Evolutionary conservation across 2,329 filamentous ascomycete genomes (phyloP).

Genomic region (Neopestalotiopsis sp.): DNA sequence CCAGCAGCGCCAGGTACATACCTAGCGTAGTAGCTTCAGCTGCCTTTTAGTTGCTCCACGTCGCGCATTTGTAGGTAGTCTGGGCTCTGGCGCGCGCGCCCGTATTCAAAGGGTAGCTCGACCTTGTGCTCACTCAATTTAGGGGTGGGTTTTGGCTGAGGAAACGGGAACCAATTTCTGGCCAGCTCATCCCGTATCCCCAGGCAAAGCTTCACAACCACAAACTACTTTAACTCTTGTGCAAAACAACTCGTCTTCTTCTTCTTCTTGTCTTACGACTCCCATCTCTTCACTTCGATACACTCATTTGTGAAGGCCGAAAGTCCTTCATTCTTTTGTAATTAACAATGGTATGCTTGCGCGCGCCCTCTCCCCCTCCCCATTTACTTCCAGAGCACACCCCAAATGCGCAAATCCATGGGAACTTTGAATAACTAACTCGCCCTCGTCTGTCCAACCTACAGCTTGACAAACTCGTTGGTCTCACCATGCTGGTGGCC

Average conservation of each 20-base stretch:
- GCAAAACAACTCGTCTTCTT: background rate
- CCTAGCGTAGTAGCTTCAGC: background rate
- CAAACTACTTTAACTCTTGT: background rate
- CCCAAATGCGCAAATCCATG: background rate
- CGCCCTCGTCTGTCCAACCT: constrained; percentile 56
- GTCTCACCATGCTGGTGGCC: constrained; percentile 72
- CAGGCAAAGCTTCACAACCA: background rate
- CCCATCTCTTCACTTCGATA: constrained; percentile 7
- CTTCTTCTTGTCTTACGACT: background rate
- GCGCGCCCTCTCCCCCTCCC: background rate
- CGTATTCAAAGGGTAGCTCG: background rate
- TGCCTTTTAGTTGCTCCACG: constrained; percentile 1
- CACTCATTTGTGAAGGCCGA: constrained; percentile 20
- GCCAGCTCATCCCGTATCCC: constrained; percentile 14
- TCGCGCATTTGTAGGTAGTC: background rate
- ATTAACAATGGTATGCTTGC: constrained; percentile 38
- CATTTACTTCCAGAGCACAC: background rate
- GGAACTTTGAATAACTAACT: background rate
- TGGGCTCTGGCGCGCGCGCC: background rate
- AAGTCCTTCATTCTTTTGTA: constrained; percentile 14
- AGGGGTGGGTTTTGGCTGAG: background rate
- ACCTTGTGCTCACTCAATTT: background rate
- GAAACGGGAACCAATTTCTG: constrained; percentile 9
- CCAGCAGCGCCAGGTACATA: background rate
- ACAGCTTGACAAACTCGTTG: constrained; percentile 87